Conservation (phyloP, 768 basidiomycete species). For the Trametes cinnabarina region DNA sequence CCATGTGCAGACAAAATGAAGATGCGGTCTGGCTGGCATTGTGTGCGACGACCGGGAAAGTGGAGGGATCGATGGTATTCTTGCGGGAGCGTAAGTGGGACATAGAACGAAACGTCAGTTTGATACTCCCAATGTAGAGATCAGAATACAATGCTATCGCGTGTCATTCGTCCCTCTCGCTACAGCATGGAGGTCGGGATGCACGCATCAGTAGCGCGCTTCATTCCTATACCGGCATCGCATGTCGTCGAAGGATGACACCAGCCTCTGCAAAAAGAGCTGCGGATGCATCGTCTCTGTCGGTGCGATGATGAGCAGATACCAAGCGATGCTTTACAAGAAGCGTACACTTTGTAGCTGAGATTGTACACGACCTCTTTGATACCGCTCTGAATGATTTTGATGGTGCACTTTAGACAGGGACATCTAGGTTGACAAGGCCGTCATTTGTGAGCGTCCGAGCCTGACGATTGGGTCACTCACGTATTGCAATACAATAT, state of each 20-base stretch:
- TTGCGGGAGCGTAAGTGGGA: slow-evolving; percentile 62
- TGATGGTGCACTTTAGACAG: slow-evolving; percentile 93
- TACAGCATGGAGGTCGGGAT: too few relatives aligned
- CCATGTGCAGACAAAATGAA: slow-evolving; percentile 58
- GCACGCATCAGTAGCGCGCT: too few relatives aligned
- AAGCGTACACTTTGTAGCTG: slow-evolving; percentile 85
- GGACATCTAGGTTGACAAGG: slow-evolving; percentile 66
- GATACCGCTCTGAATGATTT: slow-evolving; percentile 95
- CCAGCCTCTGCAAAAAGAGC: slow-evolving; percentile 76
- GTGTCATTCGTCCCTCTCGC: too few relatives aligned
- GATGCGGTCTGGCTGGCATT: slow-evolving; percentile 88
- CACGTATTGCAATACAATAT: slow-evolving; percentile 99
- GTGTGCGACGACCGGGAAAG: slow-evolving; percentile 46
- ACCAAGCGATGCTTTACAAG: neutral
- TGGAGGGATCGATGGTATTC: slow-evolving; percentile 46
- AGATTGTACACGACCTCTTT: slow-evolving; percentile 92
- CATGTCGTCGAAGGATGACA: slow-evolving; percentile 72
- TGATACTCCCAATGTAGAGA: slow-evolving; percentile 15
- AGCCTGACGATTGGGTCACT: slow-evolving; percentile 29
- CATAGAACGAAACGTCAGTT: slow-evolving; percentile 42
- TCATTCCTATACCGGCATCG: slow-evolving; percentile 39
- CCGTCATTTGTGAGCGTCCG: neutral
- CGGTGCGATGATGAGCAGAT: too few relatives aligned
- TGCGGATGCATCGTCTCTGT: slow-evolving; percentile 81
- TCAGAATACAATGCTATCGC: neutral